phyloP scores from a whole-genome alignment of 2,329 filamentous ascomycete genomes.

The Mycosphaerelloides madeirae region DNA sequence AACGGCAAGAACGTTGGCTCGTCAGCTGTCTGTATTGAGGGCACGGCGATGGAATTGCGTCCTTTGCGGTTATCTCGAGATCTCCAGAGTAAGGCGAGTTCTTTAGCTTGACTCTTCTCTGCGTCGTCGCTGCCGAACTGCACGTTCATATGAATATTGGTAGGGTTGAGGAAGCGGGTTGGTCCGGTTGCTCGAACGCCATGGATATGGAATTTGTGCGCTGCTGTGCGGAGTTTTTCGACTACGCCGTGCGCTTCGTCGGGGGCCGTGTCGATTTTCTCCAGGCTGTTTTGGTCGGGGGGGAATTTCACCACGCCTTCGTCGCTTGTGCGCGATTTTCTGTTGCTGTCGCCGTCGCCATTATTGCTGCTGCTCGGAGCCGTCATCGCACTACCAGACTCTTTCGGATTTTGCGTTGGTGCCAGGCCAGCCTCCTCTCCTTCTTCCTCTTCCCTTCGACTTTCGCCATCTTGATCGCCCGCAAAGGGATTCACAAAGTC shows the following conservation, averaged over 20 bases:
- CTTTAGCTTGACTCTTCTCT: conserved; percentile 3
- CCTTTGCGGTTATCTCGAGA: conserved; percentile 25
- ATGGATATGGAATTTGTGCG: conserved; percentile 4
- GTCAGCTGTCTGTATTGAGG: conserved; percentile 4
- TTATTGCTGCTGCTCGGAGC: neutral
- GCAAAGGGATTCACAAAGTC: too few relatives aligned
- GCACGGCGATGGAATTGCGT: conserved; percentile 21
- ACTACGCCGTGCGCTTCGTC: conserved; percentile 13
- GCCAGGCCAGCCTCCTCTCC: too few relatives aligned
- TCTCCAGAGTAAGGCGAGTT: conserved; percentile 20
- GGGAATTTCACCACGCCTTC: too few relatives aligned
- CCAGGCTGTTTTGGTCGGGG: conserved; percentile 2
- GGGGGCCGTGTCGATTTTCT: conserved; percentile 13
- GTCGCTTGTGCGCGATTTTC: neutral
- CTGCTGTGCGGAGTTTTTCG: conserved; percentile 9
- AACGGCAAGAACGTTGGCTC: conserved; percentile 10
- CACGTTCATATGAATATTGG: conserved; percentile 16
- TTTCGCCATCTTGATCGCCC: too few relatives aligned
- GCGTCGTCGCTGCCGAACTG: conserved; percentile 9
- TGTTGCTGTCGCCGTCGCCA: neutral
- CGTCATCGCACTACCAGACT: neutral
- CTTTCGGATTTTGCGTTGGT: too few relatives aligned
- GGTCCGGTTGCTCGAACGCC: conserved; percentile 13
- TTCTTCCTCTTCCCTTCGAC: too few relatives aligned
- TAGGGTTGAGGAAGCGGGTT: conserved; percentile 15